Percentiles rank a stretch among this genome's conserved stretches.
Evolutionary conservation across 2,329 filamentous ascomycete genomes (phyloP).

Genomic region (Xylaria arbuscula): DNA sequence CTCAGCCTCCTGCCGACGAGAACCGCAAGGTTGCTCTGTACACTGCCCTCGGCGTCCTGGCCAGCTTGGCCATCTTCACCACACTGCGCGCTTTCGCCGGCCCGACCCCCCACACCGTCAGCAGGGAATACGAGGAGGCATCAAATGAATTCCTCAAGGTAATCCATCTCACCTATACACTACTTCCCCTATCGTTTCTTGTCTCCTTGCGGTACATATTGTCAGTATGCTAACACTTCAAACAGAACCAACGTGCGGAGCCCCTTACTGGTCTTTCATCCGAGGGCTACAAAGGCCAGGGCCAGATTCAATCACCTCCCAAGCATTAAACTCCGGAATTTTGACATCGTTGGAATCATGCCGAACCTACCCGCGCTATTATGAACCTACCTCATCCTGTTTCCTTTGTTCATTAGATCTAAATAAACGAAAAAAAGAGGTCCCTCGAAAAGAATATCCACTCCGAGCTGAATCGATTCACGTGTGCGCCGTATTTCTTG

Average conservation of each 20-base stretch:
- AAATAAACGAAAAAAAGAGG: slow-evolving; percentile 39
- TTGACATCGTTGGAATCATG: slow-evolving; percentile 36
- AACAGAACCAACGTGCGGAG: slow-evolving; percentile 83
- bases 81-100: slow-evolving; percentile 77
- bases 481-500: slow-evolving; percentile 35
- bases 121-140: slow-evolving; percentile 95
- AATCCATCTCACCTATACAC: slow-evolving; percentile 52
- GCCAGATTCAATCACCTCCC: slow-evolving; percentile 78
- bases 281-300: slow-evolving; percentile 80
- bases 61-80: slow-evolving; percentile 77
- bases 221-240: slow-evolving; percentile 35
- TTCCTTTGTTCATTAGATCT: slow-evolving; percentile 55
- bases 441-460: slow-evolving; percentile 20
- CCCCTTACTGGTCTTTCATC: slow-evolving; percentile 86
- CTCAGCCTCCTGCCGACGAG: slow-evolving; percentile 85
- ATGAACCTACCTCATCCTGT: slow-evolving; percentile 36
- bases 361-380: slow-evolving; percentile 37
- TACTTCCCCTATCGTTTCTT: background rate
- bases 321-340: slow-evolving; percentile 53
- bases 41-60: slow-evolving; percentile 73
- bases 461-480: slow-evolving; percentile 32
- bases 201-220: background rate
- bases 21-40: slow-evolving; percentile 80
- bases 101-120: slow-evolving; percentile 86
- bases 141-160: slow-evolving; percentile 95